Evolutionary conservation across 176 grass and related monocot genomes (phyloP), one percentile per base, ranked within the genome.

Genomic region (Tuctoria greenei): DNA sequence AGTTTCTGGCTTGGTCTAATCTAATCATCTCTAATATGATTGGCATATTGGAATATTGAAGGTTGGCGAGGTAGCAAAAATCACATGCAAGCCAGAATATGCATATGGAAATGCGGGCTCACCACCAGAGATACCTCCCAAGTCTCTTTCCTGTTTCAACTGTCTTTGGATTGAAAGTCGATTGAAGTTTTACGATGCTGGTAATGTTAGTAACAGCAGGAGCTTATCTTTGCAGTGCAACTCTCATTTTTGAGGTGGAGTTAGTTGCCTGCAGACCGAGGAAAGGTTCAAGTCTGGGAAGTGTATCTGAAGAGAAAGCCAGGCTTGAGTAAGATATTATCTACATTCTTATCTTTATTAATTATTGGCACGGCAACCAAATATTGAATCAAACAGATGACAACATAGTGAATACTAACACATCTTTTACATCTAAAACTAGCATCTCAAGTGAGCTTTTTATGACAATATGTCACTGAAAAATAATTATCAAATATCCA

Each of bases 11-110:
- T 43, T 62, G 8, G 20, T 59, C 50, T 65, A 39, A 59, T 59
- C 50, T 65, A 39, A 59, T 46, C 27, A 39, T 72, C 20, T 47
- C 20, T 43, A 64, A 23, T 63, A 41, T 85, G 20, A 25, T 75
- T 58, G 72, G 27, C 28, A 28, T 64, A 79, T 82, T 66, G 21
- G 28, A 54, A 82, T 71, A 20, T 65, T 69, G 41, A 86, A 98
- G 95, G 95, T 98, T 66, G 91, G 95, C 10, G 95, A 98, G 86
- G 69, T 98, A 71, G 86, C 91, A 59, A 98, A 92, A 86, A 88
- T 98, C 68, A 94, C 87, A 54, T 98, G 95, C 91, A 90, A 88
- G 71, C 86, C 95, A 34, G 89, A 98, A 75, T 98, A 98, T 82
- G 91, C 95, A 43, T 94, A 98, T 67, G 91, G 95, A 86, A 84